phyloP scores from a whole-genome alignment of 257 asterid species.

The Catharanthus roseus region DNA sequence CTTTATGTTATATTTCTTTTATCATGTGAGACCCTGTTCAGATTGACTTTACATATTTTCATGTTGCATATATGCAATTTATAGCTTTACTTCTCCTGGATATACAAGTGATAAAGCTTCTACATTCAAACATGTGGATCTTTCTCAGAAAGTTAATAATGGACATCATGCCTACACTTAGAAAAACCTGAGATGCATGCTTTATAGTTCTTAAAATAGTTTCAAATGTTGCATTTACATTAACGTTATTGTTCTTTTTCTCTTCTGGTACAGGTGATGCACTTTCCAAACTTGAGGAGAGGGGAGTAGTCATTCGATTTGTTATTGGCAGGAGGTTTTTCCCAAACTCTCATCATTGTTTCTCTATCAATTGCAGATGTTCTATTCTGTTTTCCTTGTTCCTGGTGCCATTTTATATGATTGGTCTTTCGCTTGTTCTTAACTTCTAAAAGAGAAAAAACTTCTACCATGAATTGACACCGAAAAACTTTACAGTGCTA shows the following conservation, averaged over 20 bases:
- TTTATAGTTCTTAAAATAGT: background rate
- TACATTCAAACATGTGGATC: background rate
- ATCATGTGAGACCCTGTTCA: too few relatives aligned
- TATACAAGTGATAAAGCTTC: background rate
- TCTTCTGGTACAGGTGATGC: slow-evolving; percentile 47
- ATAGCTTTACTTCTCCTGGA: background rate
- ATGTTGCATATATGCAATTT: too few relatives aligned
- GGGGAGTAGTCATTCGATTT: slow-evolving; percentile 68
- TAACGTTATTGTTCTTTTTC: background rate
- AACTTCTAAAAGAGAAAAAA: background rate
- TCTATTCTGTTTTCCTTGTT: slow-evolving; percentile 15
- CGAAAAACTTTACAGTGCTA: slow-evolving; percentile 61
- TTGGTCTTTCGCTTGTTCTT: slow-evolving; percentile 13
- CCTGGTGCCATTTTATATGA: background rate
- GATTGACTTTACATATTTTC: too few relatives aligned
- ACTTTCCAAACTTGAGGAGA: slow-evolving; percentile 67
- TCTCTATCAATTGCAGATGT: slow-evolving; percentile 1
- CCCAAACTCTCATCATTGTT: slow-evolving; percentile 14
- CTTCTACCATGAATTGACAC: slow-evolving; percentile 11
- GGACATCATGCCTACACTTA: background rate
- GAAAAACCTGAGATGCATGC: background rate
- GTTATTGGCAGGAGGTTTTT: slow-evolving; percentile 80
- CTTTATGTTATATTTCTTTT: background rate
- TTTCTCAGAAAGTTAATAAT: background rate
- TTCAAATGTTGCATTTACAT: background rate